phyloP scores from a whole-genome alignment of 345 rosid species.

The Brassica nigra region DNA sequence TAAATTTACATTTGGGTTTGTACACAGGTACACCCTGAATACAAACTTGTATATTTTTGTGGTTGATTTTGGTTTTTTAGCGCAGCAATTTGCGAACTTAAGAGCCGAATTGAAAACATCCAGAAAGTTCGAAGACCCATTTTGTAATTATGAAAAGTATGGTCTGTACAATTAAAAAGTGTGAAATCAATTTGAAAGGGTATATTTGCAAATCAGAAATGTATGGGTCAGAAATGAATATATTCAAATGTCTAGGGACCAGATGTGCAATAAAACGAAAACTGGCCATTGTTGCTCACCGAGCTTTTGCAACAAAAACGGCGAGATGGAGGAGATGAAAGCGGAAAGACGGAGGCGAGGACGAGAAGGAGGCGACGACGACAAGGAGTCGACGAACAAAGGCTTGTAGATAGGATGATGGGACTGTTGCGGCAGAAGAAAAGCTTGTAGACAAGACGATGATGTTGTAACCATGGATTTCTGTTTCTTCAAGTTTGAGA shows the following conservation, averaged over 20 bases:
- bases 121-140: neutral
- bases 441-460: neutral
- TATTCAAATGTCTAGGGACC: neutral
- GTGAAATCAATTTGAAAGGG: neutral
- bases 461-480: neutral
- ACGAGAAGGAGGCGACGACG: neutral
- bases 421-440: neutral
- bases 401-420: neutral
- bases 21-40: too few relatives aligned
- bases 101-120: neutral
- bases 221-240: neutral
- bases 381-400: neutral
- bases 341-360: neutral
- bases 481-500: neutral
- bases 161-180: neutral
- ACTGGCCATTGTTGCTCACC: neutral
- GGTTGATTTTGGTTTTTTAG: too few relatives aligned
- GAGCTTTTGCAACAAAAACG: neutral
- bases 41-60: too few relatives aligned
- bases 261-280: neutral
- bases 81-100: too few relatives aligned
- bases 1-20: too few relatives aligned
- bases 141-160: neutral
- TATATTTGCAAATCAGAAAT: too few relatives aligned
- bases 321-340: neutral